Percentiles rank a stretch among this genome's conserved stretches.
Evolutionary conservation across 768 basidiomycete genomes (phyloP).

Genomic region (Tephrocybe sp.): DNA sequence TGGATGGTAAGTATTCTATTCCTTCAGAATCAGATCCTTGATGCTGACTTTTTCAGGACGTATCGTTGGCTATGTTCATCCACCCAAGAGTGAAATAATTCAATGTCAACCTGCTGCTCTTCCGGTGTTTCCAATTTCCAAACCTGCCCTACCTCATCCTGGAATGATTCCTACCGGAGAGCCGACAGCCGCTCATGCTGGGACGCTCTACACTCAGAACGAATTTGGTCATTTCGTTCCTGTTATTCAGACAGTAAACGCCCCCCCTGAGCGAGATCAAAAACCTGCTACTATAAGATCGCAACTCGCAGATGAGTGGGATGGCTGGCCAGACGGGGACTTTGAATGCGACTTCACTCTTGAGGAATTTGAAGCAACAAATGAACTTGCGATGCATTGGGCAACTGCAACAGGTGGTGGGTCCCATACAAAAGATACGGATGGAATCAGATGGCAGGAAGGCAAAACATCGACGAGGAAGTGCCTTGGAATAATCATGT

Average conservation of each 20-base stretch:
- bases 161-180: no score
- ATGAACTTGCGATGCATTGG: slow-evolving; percentile 18
- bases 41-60: no score
- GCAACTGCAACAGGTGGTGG: slow-evolving; percentile 17
- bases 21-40: no score
- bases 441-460: not conserved
- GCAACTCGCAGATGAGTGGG: slow-evolving; percentile 18
- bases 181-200: no score
- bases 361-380: slow-evolving; percentile 5
- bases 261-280: not conserved
- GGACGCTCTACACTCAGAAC: no score
- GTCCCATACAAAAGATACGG: slow-evolving; percentile 3
- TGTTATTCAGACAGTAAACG: not conserved
- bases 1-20: no score
- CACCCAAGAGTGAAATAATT: no score
- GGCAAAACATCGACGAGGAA: not conserved
- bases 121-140: no score
- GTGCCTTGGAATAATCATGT: slow-evolving; percentile 6
- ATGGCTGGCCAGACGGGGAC: slow-evolving; percentile 24
- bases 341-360: slow-evolving; percentile 15
- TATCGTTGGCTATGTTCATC: no score
- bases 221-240: not conserved
- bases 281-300: not conserved
- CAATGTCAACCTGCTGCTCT: no score
- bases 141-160: no score